Percentiles rank a stretch among this genome's conserved stretches.
Evolutionary conservation across 2,329 filamentous ascomycete genomes (phyloP).

Genomic region (Clonostachys sp.): DNA sequence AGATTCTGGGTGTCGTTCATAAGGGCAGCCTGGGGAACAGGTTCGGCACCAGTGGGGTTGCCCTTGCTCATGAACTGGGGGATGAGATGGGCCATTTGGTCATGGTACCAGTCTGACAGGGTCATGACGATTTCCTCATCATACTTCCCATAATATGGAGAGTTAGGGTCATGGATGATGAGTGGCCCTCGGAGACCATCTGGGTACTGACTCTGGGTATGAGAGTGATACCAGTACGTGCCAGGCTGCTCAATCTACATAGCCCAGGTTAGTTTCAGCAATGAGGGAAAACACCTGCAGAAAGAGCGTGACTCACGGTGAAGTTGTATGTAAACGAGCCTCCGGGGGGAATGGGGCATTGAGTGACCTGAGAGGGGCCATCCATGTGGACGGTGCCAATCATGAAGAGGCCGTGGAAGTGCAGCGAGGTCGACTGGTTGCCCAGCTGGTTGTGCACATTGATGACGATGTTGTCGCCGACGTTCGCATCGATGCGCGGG

Average conservation of each 20-base stretch:
- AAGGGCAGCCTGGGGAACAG: slow-evolving; percentile 63
- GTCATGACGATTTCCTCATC: slow-evolving; percentile 62
- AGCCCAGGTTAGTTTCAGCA: slow-evolving; percentile 19
- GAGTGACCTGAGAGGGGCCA: slow-evolving; percentile 52
- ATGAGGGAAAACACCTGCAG: slow-evolving; percentile 33
- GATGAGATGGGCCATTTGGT: slow-evolving; percentile 43
- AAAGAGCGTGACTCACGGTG: slow-evolving; percentile 39
- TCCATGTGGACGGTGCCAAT: slow-evolving; percentile 48
- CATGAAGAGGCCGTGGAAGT: slow-evolving; percentile 61
- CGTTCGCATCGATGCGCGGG: slow-evolving; percentile 57
- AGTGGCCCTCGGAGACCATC: slow-evolving; percentile 57
- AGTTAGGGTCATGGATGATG: slow-evolving; percentile 34
- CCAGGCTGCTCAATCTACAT: slow-evolving; percentile 46
- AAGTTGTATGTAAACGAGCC: slow-evolving; percentile 46
- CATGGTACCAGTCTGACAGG: slow-evolving; percentile 69
- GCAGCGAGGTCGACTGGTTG: slow-evolving; percentile 54
- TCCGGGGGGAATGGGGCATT: slow-evolving; percentile 44
- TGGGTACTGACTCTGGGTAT: slow-evolving; percentile 48
- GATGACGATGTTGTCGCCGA: slow-evolving; percentile 58
- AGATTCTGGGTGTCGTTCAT: slow-evolving; percentile 67
- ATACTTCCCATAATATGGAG: slow-evolving; percentile 51
- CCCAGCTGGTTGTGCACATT: slow-evolving; percentile 55
- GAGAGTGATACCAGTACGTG: slow-evolving; percentile 58
- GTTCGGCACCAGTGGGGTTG: slow-evolving; percentile 56
- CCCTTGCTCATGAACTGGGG: slow-evolving; percentile 43